Base-by-base conservation (phyloP, 306 rosid genomes). In the Comarum palustre region DNA sequence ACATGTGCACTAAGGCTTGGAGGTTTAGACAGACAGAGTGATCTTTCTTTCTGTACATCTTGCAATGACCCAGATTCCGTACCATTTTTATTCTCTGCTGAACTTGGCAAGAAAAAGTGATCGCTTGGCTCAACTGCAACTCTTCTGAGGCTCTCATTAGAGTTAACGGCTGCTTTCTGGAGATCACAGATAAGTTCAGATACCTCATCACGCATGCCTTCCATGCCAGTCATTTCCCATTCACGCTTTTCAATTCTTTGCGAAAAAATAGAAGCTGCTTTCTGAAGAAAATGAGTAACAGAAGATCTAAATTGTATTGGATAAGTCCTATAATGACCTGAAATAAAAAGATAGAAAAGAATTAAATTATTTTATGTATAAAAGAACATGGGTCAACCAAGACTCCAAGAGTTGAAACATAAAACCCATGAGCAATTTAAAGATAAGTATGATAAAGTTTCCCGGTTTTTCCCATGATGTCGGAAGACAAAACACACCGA, bases 101-200 rank as follows among this genome's bases (percentile, higher is more conserved):
- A 86, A 38, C 89, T 86, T 29, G 91, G 91, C 83, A 84, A 82
- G 82, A 80, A 84, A 86, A 89, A 89, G 76, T 86, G 91, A 74
- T 86, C 91, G 34, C 87, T 77, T 3, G 88, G 94, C 68, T 81
- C 89, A 48, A 67, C 61, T 14, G 91, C 94, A 41, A 86, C 89
- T 84, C 94, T 89, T 84, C 82, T 75, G 48, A 89, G 82, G 73
- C 91, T 89, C 82, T 84, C 79, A 75, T 84, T 89, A 73, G 94
- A 89, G 77, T 84, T 71, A 31, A 78, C 88, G 5, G 94, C 94
- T 17, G 83, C 94, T 59, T 82, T 86, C 76, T 84, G 94, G 77
- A 89, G 90, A 58, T 85, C 90, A 75, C 87, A 86, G 19, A 86
- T 89, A 77, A 86, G 71, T 75, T 84, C 89, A 13, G 94, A 81